These are phyloP conservation scores for Corymbia citriodora DNA, from an alignment of 441 rosid genomes.

Conservation along the genomic window DNA sequence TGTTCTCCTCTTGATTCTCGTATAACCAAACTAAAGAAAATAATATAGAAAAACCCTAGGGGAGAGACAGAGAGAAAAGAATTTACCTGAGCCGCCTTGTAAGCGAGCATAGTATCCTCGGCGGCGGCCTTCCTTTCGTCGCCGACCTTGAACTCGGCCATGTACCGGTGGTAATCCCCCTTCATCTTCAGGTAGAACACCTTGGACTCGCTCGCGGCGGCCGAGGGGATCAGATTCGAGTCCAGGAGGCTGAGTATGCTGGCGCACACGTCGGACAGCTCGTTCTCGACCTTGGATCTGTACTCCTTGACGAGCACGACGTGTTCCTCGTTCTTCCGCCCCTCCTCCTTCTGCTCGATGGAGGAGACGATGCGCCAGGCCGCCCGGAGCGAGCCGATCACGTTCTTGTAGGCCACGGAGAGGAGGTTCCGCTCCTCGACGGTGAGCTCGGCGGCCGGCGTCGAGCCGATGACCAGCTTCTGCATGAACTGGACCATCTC, in stretches of 20 bases:
- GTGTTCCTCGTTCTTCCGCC: slow-evolving; percentile 84
- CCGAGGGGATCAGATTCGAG: slow-evolving; percentile 73
- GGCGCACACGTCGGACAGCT: slow-evolving; percentile 67
- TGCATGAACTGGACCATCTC: slow-evolving; percentile 94
- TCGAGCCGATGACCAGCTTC: slow-evolving; percentile 53
- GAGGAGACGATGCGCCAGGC: slow-evolving; percentile 90
- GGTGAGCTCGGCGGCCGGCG: slow-evolving; percentile 76
- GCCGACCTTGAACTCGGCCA: slow-evolving; percentile 81
- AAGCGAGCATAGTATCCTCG: slow-evolving; percentile 81
- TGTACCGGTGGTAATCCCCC: slow-evolving; percentile 77
- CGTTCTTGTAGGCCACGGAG: slow-evolving; percentile 89
- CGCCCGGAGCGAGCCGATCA: slow-evolving; percentile 88
- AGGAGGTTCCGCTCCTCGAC: slow-evolving; percentile 91
- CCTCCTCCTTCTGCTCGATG: slow-evolving; percentile 86
- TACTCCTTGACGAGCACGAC: slow-evolving; percentile 79
- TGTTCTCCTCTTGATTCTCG: not conserved
- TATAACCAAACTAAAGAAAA: not conserved
- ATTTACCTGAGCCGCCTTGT: slow-evolving; percentile 77
- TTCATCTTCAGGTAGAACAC: slow-evolving; percentile 92
- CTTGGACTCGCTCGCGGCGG: slow-evolving; percentile 69
- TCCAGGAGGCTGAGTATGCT: slow-evolving; percentile 60
- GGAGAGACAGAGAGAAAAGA: not conserved
- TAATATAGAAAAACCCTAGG: not conserved
- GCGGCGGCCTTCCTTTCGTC: slow-evolving; percentile 83
- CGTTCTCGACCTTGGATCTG: slow-evolving; percentile 84